These are phyloP conservation scores for Psilocybe subaeruginosa DNA, from an alignment of 768 basidiomycete species.

Conservation along the genomic window DNA sequence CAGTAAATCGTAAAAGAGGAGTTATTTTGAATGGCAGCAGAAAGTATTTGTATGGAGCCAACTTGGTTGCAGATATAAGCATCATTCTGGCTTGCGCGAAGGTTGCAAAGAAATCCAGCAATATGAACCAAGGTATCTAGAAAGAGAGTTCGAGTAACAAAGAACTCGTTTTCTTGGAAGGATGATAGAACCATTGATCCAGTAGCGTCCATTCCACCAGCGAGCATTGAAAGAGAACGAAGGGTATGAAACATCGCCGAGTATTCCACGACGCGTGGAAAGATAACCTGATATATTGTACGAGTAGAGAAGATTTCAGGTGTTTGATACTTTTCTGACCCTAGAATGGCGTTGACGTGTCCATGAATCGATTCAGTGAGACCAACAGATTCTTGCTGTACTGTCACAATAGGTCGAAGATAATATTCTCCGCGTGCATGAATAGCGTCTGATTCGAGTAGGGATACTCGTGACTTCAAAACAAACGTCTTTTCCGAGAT, in stretches of 20 bases:
- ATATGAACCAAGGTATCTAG: constrained; percentile 70
- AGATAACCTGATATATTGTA: constrained; percentile 66
- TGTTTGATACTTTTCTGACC: constrained; percentile 22
- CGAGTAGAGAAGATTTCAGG: constrained; percentile 57
- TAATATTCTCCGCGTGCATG: constrained; percentile 52
- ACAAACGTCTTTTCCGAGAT: constrained; percentile 45
- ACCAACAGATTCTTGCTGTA: constrained; percentile 38
- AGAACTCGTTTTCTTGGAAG: constrained; percentile 31
- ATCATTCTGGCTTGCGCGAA: constrained; percentile 50
- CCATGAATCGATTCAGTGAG: constrained; percentile 36
- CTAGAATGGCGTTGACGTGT: constrained; percentile 33
- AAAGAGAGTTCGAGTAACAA: constrained; percentile 58
- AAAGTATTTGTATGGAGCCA: constrained; percentile 48
- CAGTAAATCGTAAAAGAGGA: constrained; percentile 56
- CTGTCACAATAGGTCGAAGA: constrained; percentile 33
- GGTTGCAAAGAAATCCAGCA: constrained; percentile 72
- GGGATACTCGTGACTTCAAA: constrained; percentile 42
- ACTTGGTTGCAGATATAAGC: constrained; percentile 68
- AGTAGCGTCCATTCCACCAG: constrained; percentile 51
- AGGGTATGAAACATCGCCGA: constrained; percentile 60
- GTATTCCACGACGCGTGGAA: constrained; percentile 71
- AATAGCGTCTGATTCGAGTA: constrained; percentile 32
- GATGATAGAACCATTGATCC: constrained; percentile 49
- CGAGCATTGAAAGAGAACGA: constrained; percentile 50
- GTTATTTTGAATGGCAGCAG: constrained; percentile 41